Percentiles rank a stretch among this genome's conserved stretches.
These are phyloP conservation scores for Pseudonitzschia delicatissima DNA, from an alignment of 108 stramenopile species.

Conservation along the genomic window DNA sequence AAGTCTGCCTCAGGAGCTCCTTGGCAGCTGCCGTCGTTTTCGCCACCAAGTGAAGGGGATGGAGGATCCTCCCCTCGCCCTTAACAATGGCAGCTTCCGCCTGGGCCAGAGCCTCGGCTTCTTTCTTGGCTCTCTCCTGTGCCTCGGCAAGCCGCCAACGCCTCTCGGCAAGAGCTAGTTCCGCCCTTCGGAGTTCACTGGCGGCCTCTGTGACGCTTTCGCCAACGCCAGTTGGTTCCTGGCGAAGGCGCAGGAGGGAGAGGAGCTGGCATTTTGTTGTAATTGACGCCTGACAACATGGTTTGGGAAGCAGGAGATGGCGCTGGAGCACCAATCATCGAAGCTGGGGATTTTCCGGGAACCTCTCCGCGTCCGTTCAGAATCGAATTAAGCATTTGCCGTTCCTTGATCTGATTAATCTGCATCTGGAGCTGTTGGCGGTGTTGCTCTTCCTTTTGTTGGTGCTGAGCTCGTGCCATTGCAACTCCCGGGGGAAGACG, in stretches of 20 bases:
- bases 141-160: background rate
- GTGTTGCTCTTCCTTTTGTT: slow-evolving; percentile 4
- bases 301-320: background rate
- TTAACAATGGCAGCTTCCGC: background rate
- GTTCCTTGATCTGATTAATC: background rate
- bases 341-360: background rate
- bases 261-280: background rate
- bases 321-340: background rate
- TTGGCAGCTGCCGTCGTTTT: background rate
- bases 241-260: background rate
- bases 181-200: background rate
- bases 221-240: background rate
- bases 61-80: background rate
- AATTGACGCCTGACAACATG: slow-evolving; percentile 1
- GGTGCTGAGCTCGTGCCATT: background rate
- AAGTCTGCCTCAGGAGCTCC: no score
- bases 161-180: background rate
- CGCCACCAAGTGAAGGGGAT: background rate
- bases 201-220: background rate
- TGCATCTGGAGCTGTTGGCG: background rate
- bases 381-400: background rate
- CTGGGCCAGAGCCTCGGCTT: background rate
- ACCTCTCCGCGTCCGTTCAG: background rate
- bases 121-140: background rate
- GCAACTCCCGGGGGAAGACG: background rate